phyloP scores from a whole-genome alignment of 495 filamentous ascomycete genomes.

The Penicillium crystallinum region DNA sequence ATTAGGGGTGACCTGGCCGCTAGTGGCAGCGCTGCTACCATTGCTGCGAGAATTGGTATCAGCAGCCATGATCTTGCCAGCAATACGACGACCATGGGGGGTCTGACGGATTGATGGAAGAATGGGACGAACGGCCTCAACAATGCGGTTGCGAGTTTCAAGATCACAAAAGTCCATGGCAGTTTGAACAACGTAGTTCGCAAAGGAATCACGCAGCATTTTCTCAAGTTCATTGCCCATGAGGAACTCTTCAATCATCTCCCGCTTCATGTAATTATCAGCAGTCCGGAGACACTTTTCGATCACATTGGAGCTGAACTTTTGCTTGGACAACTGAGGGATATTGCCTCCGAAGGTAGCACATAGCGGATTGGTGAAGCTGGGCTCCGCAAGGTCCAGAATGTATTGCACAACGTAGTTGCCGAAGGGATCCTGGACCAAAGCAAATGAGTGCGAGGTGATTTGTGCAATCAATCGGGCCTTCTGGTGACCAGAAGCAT shows the following conservation, averaged over 20 bases:
- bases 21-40: conserved; percentile 31
- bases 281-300: conserved; percentile 93
- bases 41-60: conserved; percentile 36
- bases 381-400: conserved; percentile 77
- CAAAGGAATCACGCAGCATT: conserved; percentile 83
- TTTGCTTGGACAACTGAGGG: conserved; percentile 79
- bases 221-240: conserved; percentile 70
- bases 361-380: conserved; percentile 81
- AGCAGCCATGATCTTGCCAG: conserved; percentile 64
- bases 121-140: conserved; percentile 78
- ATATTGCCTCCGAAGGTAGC: conserved; percentile 70
- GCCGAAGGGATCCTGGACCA: conserved; percentile 95
- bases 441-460: conserved; percentile 68
- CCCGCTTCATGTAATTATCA: conserved; percentile 59
- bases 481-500: conserved; percentile 87
- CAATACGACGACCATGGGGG: conserved; percentile 89
- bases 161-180: conserved; percentile 80
- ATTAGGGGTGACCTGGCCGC: conserved; percentile 36
- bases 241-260: conserved; percentile 81
- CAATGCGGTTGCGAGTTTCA: conserved; percentile 62
- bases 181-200: conserved; percentile 97
- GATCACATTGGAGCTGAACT: conserved; percentile 98
- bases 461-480: conserved; percentile 79
- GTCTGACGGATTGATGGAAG: conserved; percentile 77
- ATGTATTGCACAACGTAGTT: conserved; percentile 99